Base-by-base conservation (phyloP, 306 rosid species). In the Prunus fruticosa region DNA sequence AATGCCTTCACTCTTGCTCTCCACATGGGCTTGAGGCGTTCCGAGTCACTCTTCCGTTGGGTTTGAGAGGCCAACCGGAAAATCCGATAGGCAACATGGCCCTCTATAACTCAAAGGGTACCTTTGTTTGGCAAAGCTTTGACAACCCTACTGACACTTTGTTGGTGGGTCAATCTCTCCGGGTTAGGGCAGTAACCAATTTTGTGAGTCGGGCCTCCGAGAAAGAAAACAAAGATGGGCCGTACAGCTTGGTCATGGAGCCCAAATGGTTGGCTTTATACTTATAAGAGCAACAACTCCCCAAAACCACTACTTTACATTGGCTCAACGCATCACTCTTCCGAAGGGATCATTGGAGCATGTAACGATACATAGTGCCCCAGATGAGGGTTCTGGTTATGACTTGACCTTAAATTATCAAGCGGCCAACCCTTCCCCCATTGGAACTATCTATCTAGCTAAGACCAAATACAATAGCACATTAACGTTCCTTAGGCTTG, bases 61-160 rank as follows among this genome's bases (percentile, higher is more conserved):
- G 97, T 90, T 0, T 92, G 93, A 93, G 96, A 90, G 57, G 96
- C 96, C 32, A 92, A 92, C 2, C 76, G 8, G 91, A 91, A 60
- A 89, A 86, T 68, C 96, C 92, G 0, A 89, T 90, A 49, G 96
- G 93, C 2, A 93, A 90, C 88, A 82, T 87, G 78, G 93, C 86
- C 10, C 88, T 91, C 0, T 70, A 83, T 57, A 81, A 89, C 81
- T 64, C 91, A 1, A 67, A 79, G 2, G 93, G 97, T 0, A 81
- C 80, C 2, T 91, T 88, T 20, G 16, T 91, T 43, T 91, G 98
- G 98, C 91, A 91, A 49, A 93, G 97, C 80, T 89, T 93, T 67
- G 86, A 91, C 23, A 66, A 78, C 25, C 93, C 96, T 0, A 89
- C 92, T 0, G 93, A 91, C 47, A 89, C 96, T 61, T 86, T 89